phyloP scores from a whole-genome alignment of 176 grass and related monocot species.

The Alopecurus myosuroides region DNA sequence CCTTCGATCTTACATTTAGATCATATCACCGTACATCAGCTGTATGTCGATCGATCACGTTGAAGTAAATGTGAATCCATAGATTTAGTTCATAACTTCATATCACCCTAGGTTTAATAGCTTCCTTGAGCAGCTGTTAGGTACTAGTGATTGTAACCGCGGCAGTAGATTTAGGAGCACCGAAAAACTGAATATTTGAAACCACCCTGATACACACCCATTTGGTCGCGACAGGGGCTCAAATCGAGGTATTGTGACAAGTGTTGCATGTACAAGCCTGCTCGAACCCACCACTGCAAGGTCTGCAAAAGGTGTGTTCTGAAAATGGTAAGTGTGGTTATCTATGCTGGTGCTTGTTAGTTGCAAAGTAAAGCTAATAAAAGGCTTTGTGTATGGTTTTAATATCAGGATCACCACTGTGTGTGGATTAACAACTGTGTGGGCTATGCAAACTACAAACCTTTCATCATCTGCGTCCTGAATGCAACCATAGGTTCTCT shows the following conservation, averaged over 20 bases:
- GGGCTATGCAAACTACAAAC: slow-evolving; percentile 90
- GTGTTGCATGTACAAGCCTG: slow-evolving; percentile 74
- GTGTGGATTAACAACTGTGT: slow-evolving; percentile 97
- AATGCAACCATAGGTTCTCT: slow-evolving; percentile 79
- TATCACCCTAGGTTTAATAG: too few relatives aligned
- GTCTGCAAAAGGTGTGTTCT: slow-evolving; percentile 91
- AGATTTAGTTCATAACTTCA: too few relatives aligned
- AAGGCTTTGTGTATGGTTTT: neutral
- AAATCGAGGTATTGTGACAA: slow-evolving; percentile 89
- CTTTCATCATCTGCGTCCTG: slow-evolving; percentile 78
- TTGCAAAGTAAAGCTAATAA: neutral
- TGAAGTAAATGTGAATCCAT: neutral
- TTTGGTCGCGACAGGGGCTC: slow-evolving; percentile 42
- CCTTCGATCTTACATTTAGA: neutral
- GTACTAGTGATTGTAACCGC: neutral
- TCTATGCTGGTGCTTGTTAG: neutral
- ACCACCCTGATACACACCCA: neutral
- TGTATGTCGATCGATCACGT: neutral
- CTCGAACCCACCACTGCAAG: slow-evolving; percentile 79
- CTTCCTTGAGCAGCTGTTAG: neutral
- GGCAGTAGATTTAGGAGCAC: neutral
- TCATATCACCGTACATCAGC: neutral
- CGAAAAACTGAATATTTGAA: neutral
- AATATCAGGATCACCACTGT: slow-evolving; percentile 96
- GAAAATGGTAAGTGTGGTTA: slow-evolving; percentile 73